Evolutionary conservation across 2,329 filamentous ascomycete genomes (phyloP).

Genomic region (Thermothelomyces thermophilus): DNA sequence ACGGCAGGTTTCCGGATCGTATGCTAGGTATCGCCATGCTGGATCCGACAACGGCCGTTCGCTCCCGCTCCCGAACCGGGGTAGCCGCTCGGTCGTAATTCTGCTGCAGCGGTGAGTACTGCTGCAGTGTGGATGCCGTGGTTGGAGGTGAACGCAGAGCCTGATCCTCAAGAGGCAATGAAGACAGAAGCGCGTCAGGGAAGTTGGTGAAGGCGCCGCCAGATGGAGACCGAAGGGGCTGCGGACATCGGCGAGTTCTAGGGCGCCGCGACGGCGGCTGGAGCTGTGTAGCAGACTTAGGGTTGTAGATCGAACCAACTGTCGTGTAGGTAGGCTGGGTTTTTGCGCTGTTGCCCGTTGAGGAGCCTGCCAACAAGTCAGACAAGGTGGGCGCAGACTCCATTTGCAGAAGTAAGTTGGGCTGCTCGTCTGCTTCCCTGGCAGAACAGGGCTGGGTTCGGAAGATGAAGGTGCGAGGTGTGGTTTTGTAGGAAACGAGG

Average conservation of each 20-base stretch:
- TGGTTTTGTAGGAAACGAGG: not conserved
- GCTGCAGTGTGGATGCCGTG: conserved; percentile 26
- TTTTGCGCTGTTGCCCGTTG: conserved; percentile 10
- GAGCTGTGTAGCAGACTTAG: conserved; percentile 39
- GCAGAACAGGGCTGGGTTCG: not conserved
- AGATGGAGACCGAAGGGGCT: conserved; percentile 20
- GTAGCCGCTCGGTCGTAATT: conserved; percentile 47
- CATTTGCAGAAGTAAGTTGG: conserved; percentile 9
- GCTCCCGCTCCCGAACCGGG: conserved; percentile 26
- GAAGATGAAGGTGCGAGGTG: not conserved
- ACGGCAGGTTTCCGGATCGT: conserved; percentile 26
- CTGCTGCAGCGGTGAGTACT: conserved; percentile 48
- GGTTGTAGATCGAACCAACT: conserved; percentile 50
- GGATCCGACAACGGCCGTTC: not conserved
- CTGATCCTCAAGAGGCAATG: conserved; percentile 30
- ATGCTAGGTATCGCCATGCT: conserved; percentile 24
- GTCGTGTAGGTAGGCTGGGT: conserved; percentile 46
- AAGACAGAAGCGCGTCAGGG: conserved; percentile 33
- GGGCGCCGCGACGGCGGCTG: conserved; percentile 47
- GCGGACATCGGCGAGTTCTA: conserved; percentile 38
- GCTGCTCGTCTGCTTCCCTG: not conserved
- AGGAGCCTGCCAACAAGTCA: conserved; percentile 15
- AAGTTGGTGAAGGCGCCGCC: conserved; percentile 32
- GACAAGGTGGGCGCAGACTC: conserved; percentile 11
- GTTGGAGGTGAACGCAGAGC: conserved; percentile 23